Evolutionary conservation across 1,284 basidiomycete species (phyloP).

Genomic region (Hypsizygus ulmarius): DNA sequence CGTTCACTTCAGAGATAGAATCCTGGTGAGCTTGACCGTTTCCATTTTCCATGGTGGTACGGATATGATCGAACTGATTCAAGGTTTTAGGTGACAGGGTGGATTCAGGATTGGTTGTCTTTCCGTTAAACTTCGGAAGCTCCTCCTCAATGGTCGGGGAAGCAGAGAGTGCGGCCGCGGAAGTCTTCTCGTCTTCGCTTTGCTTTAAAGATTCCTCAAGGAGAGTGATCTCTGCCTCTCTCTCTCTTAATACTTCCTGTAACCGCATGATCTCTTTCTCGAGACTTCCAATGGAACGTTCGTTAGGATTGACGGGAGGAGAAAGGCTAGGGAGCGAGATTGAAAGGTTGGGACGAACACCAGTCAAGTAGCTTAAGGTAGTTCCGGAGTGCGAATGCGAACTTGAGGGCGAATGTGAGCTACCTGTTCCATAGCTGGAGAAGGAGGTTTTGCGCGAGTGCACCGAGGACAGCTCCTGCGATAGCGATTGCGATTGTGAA

Average conservation of each 20-base stretch:
- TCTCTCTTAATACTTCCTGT: constrained; percentile 84
- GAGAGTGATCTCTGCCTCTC: constrained; percentile 80
- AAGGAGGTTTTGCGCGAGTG: constrained; percentile 79
- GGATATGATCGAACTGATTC: constrained; percentile 67
- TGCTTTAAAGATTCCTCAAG: constrained; percentile 71
- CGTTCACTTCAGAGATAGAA: constrained; percentile 29
- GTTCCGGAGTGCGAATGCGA: constrained; percentile 35
- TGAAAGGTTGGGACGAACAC: constrained; percentile 55
- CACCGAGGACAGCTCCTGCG: constrained; percentile 92
- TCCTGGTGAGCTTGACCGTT: constrained; percentile 33
- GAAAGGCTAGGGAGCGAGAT: constrained; percentile 49
- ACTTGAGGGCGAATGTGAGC: constrained; percentile 54
- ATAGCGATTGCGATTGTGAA: constrained; percentile 86
- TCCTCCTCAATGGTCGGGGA: constrained; percentile 15
- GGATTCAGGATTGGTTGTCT: constrained; percentile 21
- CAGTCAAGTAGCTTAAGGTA: constrained; percentile 25
- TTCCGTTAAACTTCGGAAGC: constrained; percentile 22
- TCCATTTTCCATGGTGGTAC: constrained; percentile 57
- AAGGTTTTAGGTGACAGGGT: constrained; percentile 67
- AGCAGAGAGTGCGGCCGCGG: constrained; percentile 2
- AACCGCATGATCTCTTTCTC: constrained; percentile 92
- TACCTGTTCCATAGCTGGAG: constrained; percentile 69
- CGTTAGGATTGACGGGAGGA: constrained; percentile 42
- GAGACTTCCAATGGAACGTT: constrained; percentile 77
- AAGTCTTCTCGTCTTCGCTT: constrained; percentile 33